Evolutionary conservation across 805 yeast species (phyloP).

Genomic region (Wickerhamomyces bovis): DNA sequence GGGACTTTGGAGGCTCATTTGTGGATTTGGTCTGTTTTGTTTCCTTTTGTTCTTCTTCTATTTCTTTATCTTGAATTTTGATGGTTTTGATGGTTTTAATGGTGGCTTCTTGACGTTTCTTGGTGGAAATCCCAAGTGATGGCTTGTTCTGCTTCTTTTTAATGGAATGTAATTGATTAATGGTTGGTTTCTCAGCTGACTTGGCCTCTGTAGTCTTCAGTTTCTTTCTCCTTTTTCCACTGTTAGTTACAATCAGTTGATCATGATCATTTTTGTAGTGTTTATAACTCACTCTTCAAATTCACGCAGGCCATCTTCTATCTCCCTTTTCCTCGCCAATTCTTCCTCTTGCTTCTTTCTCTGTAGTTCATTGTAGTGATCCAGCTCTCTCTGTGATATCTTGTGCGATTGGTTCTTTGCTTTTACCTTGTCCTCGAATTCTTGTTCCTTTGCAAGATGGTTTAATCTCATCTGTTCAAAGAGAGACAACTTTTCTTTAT

Average conservation of each 20-base stretch:
- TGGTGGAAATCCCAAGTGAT: not conserved
- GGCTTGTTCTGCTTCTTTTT: not conserved
- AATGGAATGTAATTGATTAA: not conserved
- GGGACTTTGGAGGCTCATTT: not conserved
- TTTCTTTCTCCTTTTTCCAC: conserved; percentile 2
- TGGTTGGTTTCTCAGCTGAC: not conserved
- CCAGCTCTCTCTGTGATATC: conserved; percentile 15
- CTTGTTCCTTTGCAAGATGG: conserved; percentile 19
- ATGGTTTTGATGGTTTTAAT: not conserved
- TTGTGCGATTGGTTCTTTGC: conserved; percentile 16
- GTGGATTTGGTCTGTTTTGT: not conserved
- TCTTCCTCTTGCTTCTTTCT: conserved; percentile 8
- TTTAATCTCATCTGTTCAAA: conserved; percentile 25
- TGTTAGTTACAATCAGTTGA: conserved; percentile 10
- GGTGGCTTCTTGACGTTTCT: not conserved
- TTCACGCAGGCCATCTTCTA: conserved; percentile 14
- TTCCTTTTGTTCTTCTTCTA: not conserved
- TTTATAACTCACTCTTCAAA: conserved; percentile 19
- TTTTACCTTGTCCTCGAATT: conserved; percentile 19
- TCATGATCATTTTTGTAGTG: no score
- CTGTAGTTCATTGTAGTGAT: conserved; percentile 14
- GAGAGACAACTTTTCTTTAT: conserved; percentile 17
- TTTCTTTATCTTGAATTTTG: not conserved
- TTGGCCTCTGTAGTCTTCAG: not conserved
- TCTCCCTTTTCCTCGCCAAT: conserved; percentile 11